Percentiles rank a stretch among this genome's conserved stretches.
Conservation (phyloP, 2,329 filamentous ascomycete genomes). For the Diplodia sapinea region DNA sequence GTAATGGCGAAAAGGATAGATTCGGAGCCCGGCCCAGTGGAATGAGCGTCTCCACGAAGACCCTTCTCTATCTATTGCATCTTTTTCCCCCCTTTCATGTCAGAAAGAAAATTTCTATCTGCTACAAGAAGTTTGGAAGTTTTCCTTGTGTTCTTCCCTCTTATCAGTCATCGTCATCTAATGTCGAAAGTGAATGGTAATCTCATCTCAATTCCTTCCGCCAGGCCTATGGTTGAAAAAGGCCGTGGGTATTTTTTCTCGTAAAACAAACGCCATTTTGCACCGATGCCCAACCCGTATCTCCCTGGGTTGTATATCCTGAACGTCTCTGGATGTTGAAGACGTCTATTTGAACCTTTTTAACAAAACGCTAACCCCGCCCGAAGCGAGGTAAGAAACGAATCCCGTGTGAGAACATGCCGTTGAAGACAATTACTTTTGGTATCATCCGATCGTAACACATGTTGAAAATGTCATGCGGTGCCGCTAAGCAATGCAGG, state of each 20-base stretch:
- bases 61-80: slow-evolving; percentile 8
- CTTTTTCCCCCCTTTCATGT: neutral
- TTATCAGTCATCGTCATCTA: neutral
- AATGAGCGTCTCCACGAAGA: slow-evolving; percentile 15
- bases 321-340: slow-evolving; percentile 27
- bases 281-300: neutral
- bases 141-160: neutral
- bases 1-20: neutral
- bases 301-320: neutral
- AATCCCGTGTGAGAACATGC: slow-evolving; percentile 49
- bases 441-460: slow-evolving; percentile 65
- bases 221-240: slow-evolving; percentile 24
- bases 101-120: neutral
- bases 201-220: neutral
- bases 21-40: slow-evolving; percentile 10
- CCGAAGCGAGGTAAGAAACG: slow-evolving; percentile 21
- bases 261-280: slow-evolving; percentile 20
- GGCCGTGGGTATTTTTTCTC: slow-evolving; percentile 25
- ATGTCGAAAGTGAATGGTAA: neutral
- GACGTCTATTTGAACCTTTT: slow-evolving; percentile 19
- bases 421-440: slow-evolving; percentile 68
- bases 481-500: slow-evolving; percentile 38
- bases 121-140: neutral
- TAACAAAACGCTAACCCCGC: slow-evolving; percentile 17
- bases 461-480: slow-evolving; percentile 57